These are phyloP conservation scores for Ochetophila trinervis DNA, from an alignment of 306 rosid genomes.

Conservation along the genomic window DNA sequence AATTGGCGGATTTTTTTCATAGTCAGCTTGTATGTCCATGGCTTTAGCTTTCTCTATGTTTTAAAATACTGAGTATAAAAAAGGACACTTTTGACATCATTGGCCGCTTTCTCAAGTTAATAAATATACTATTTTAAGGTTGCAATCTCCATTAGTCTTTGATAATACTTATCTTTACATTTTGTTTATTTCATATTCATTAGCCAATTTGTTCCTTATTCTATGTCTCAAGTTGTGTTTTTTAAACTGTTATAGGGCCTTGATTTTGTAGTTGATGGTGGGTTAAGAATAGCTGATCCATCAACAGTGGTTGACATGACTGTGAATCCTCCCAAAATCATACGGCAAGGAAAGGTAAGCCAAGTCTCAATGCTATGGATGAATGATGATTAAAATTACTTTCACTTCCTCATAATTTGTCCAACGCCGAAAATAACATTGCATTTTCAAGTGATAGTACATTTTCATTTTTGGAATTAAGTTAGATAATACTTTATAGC, in stretches of 20 bases:
- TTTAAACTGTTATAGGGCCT: conserved; percentile 63
- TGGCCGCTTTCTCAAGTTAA: not conserved
- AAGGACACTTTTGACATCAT: not conserved
- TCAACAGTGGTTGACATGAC: conserved; percentile 96
- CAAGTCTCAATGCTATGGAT: conserved; percentile 7
- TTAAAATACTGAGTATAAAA: too few relatives aligned
- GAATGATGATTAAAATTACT: not conserved
- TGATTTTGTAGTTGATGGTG: conserved; percentile 91
- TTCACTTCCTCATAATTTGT: too few relatives aligned
- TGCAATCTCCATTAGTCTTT: not conserved
- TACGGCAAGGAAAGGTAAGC: conserved; percentile 86
- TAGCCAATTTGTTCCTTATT: not conserved
- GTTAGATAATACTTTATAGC: too few relatives aligned
- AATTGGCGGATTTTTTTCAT: too few relatives aligned
- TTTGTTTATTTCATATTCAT: not conserved
- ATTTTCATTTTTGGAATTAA: too few relatives aligned
- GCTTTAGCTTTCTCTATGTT: not conserved
- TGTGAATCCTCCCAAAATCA: conserved; percentile 64
- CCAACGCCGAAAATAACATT: too few relatives aligned
- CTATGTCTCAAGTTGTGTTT: conserved; percentile 7
- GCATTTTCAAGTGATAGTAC: too few relatives aligned
- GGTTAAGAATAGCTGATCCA: conserved; percentile 85
- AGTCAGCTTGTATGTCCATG: not conserved
- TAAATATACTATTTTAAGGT: too few relatives aligned
- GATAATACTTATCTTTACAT: not conserved